Conservation (phyloP, 148 eudicot species). For the Pouteria glomerata region DNA sequence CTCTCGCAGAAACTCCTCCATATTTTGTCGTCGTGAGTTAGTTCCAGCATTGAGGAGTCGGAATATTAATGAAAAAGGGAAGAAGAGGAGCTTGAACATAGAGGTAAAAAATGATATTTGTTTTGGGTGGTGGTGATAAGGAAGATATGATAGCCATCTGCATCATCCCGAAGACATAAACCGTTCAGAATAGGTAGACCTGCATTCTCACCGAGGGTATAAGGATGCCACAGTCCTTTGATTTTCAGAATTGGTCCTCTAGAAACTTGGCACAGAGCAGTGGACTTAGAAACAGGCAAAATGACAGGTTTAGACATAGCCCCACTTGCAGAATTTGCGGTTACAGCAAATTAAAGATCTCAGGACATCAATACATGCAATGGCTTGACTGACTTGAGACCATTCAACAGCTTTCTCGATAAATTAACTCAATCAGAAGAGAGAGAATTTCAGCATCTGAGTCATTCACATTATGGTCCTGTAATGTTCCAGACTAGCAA, state of each 20-base stretch:
- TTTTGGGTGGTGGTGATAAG: no score
- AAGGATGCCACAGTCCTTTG: slow-evolving; percentile 94
- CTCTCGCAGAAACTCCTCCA: no score
- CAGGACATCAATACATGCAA: slow-evolving; percentile 69
- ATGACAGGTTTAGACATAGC: slow-evolving; percentile 73
- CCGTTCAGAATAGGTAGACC: slow-evolving; percentile 83
- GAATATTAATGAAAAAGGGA: no score
- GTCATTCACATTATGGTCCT: slow-evolving; percentile 71
- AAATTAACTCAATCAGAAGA: slow-evolving; percentile 71
- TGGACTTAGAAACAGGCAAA: slow-evolving; percentile 42
- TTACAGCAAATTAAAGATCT: slow-evolving; percentile 85
- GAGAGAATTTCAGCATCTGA: slow-evolving; percentile 76
- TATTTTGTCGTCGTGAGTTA: no score
- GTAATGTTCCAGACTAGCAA: no score
- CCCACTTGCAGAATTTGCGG: slow-evolving; percentile 56
- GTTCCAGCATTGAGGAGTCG: no score
- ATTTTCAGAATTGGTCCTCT: slow-evolving; percentile 60
- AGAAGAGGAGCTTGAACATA: no score
- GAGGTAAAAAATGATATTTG: no score
- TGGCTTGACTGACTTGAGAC: slow-evolving; percentile 66
- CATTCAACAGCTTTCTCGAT: slow-evolving; percentile 71
- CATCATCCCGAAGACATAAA: slow-evolving; percentile 55
- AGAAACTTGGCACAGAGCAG: slow-evolving; percentile 24
- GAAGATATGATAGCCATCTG: slow-evolving; percentile 33
- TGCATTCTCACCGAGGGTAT: slow-evolving; percentile 73